A percentile compares a stretch with the other conserved stretches of the same genome.
phyloP scores from a whole-genome alignment of 805 yeast species.

The Citeromyces matritensis region DNA sequence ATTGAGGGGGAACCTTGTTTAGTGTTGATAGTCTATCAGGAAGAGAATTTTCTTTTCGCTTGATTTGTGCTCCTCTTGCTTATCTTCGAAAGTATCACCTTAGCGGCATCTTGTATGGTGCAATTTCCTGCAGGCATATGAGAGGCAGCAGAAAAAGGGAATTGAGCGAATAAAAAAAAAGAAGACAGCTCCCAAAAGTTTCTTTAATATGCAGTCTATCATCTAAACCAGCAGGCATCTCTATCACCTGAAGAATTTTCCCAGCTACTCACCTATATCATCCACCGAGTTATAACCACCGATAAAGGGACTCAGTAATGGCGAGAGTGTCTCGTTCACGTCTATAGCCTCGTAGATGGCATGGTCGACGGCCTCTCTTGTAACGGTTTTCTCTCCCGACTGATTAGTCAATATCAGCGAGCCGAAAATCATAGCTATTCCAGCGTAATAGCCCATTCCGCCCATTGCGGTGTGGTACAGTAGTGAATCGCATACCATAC shows the following conservation, averaged over 20 bases:
- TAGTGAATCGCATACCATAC: slow-evolving; percentile 28
- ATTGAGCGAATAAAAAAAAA: no score
- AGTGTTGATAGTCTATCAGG: background rate
- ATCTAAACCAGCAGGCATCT: no score
- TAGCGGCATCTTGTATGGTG: no score
- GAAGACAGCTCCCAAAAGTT: no score
- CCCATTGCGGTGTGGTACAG: slow-evolving; percentile 17
- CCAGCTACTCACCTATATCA: no score
- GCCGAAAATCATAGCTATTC: slow-evolving; percentile 27
- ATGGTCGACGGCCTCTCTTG: slow-evolving; percentile 29
- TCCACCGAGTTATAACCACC: background rate
- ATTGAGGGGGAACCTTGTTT: slow-evolving; percentile 44
- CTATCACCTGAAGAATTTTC: no score
- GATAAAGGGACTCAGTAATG: slow-evolving; percentile 24
- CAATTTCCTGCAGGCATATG: no score
- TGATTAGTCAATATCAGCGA: slow-evolving; percentile 32
- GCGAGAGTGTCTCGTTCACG: slow-evolving; percentile 27
- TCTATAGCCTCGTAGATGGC: slow-evolving; percentile 31
- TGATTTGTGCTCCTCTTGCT: background rate
- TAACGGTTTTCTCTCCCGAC: slow-evolving; percentile 26
- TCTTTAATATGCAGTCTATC: no score
- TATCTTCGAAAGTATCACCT: no score
- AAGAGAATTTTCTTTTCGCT: background rate
- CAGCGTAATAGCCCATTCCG: slow-evolving; percentile 22
- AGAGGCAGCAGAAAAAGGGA: no score